These are phyloP conservation scores for Bothriochloa decipiens DNA, from an alignment of 176 grass and related monocot genomes.

Conservation along the genomic window DNA sequence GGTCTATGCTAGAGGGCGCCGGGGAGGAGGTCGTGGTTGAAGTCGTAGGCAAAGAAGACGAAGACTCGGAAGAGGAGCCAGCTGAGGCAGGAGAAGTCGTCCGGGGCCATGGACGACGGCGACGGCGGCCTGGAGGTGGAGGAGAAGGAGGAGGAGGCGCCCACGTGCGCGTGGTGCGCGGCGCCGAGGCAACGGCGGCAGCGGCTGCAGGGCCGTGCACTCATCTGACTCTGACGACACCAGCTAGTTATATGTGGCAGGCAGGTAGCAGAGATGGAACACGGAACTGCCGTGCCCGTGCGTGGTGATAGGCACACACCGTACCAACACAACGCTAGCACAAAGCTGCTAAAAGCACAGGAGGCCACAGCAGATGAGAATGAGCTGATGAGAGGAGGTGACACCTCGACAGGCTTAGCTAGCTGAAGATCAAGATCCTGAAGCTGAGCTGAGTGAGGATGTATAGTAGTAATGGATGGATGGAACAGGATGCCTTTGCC, in stretches of 20 bases:
- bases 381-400: neutral
- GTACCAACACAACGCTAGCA: neutral
- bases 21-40: neutral
- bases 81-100: constrained; percentile 48
- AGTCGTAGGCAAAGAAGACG: constrained; percentile 17
- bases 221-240: constrained; percentile 26
- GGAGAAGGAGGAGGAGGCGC: neutral
- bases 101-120: constrained; percentile 39
- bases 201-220: constrained; percentile 39
- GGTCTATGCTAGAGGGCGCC: constrained; percentile 31
- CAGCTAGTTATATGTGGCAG: neutral
- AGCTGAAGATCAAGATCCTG: no score
- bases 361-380: neutral
- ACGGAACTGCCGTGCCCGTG: neutral
- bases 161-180: constrained; percentile 11
- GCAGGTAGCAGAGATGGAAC: neutral
- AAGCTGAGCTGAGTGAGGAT: neutral
- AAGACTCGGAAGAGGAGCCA: constrained; percentile 61
- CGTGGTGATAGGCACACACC: neutral
- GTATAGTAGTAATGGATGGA: constrained; percentile 1
- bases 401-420: neutral
- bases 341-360: no score
- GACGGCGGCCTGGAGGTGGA: neutral
- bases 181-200: constrained; percentile 19
- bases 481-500: constrained; percentile 38